phyloP scores from a whole-genome alignment of 1,139 yeast species.

The Candida tetrigidarum region DNA sequence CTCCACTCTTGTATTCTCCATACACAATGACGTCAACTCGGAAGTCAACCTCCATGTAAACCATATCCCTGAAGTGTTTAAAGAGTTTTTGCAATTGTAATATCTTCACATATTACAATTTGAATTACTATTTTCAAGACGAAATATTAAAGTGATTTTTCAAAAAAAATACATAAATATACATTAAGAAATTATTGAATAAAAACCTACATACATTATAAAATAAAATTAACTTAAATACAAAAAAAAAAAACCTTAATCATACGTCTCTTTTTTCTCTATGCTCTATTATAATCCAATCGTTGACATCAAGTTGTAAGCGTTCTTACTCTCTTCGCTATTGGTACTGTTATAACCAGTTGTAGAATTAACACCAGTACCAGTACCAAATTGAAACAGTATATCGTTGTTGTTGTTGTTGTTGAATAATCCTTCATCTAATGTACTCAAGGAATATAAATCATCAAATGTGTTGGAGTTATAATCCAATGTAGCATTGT shows the following conservation, averaged over 20 bases:
- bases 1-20: too few species aligned
- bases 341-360: not conserved
- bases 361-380: constrained; percentile 7
- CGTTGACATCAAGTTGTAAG: constrained; percentile 10
- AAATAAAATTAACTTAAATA: not conserved
- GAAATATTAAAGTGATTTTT: too few species aligned
- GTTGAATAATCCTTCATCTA: constrained; percentile 12
- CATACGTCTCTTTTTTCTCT: not conserved
- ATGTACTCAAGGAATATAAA: constrained; percentile 6
- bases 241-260: not conserved
- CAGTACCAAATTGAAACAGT: constrained; percentile 10
- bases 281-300: constrained; percentile 14
- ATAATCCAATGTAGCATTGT: not conserved
- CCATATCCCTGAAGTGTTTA: too few species aligned
- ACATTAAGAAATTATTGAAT: too few species aligned
- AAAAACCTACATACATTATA: too few species aligned
- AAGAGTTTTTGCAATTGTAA: too few species aligned
- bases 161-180: too few species aligned
- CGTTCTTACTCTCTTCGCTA: not conserved
- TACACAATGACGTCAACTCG: too few species aligned
- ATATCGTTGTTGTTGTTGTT: constrained; percentile 5
- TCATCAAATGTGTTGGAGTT: constrained; percentile 8
- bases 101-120: too few species aligned
- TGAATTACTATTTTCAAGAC: too few species aligned
- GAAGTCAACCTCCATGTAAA: too few species aligned